These are phyloP conservation scores for Eutrema heterophyllum DNA, from an alignment of 345 rosid genomes.

Conservation along the genomic window DNA sequence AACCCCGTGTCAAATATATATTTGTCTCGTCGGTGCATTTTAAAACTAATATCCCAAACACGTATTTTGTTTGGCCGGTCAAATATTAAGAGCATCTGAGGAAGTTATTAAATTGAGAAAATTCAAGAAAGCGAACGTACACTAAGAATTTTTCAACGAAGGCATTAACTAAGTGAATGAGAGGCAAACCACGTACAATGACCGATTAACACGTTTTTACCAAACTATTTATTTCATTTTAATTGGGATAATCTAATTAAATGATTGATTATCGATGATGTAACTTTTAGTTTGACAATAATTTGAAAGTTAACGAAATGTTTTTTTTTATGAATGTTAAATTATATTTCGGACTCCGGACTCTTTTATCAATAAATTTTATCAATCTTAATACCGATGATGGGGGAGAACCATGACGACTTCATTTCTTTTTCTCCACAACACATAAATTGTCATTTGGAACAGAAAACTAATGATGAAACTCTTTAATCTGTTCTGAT, in stretches of 20 bases:
- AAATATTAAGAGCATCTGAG: conserved; percentile 16
- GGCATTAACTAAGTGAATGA: conserved; percentile 10
- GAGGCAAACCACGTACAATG: conserved; percentile 35
- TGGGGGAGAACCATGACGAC: no score
- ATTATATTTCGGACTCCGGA: no score
- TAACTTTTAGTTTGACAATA: conserved; percentile 9
- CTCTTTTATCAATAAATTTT: no score
- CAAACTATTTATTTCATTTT: not conserved
- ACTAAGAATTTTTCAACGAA: conserved; percentile 23
- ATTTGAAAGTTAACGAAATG: conserved; percentile 2
- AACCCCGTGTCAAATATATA: not conserved
- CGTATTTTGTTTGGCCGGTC: conserved; percentile 21
- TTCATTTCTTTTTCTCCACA: no score
- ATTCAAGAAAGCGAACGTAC: conserved; percentile 15
- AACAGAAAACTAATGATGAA: no score
- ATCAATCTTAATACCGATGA: no score
- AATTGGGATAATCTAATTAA: conserved; percentile 15
- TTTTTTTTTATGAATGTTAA: no score
- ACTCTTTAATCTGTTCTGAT: no score
- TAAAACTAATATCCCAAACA: conserved; percentile 14
- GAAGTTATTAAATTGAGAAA: not conserved
- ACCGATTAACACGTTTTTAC: conserved; percentile 32
- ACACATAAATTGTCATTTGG: no score
- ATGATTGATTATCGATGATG: conserved; percentile 21
- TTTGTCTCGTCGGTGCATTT: conserved; percentile 25